Conservation (phyloP, 306 rosid genomes). For the Glycine tomentella region DNA sequence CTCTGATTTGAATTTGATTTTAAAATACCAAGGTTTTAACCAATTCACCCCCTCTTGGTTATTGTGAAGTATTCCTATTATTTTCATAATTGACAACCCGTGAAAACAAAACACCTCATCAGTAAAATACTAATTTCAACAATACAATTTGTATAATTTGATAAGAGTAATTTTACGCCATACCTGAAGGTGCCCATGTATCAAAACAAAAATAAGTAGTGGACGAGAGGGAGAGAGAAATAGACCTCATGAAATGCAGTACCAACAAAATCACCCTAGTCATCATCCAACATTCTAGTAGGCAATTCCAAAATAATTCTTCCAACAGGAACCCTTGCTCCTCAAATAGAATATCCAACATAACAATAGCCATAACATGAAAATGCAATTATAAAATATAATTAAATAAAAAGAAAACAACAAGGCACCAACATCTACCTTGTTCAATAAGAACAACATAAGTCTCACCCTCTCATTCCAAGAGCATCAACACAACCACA, state of each 20-base stretch:
- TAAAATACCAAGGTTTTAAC: too few relatives aligned
- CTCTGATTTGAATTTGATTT: too few relatives aligned
- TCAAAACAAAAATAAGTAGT: background rate
- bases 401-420: background rate
- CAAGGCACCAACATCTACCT: constrained; percentile 54
- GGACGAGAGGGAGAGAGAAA: constrained; percentile 29
- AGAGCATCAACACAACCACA: constrained; percentile 80
- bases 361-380: constrained; percentile 36
- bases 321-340: constrained; percentile 91
- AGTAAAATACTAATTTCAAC: too few relatives aligned
- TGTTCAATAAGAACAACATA: constrained; percentile 93
- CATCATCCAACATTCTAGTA: constrained; percentile 92
- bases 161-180: too few relatives aligned
- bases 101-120: too few relatives aligned
- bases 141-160: too few relatives aligned
- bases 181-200: too few relatives aligned
- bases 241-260: constrained; percentile 94
- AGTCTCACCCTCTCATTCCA: constrained; percentile 80
- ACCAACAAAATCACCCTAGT: constrained; percentile 82
- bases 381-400: background rate
- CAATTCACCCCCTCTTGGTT: too few relatives aligned
- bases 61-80: too few relatives aligned
- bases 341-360: constrained; percentile 57
- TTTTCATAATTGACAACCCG: too few relatives aligned
- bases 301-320: constrained; percentile 87